Percentiles rank a stretch among this genome's conserved stretches.
Evolutionary conservation across 352 stramenopile genomes (phyloP).

Genomic region (Phytopythium mirpurense): DNA sequence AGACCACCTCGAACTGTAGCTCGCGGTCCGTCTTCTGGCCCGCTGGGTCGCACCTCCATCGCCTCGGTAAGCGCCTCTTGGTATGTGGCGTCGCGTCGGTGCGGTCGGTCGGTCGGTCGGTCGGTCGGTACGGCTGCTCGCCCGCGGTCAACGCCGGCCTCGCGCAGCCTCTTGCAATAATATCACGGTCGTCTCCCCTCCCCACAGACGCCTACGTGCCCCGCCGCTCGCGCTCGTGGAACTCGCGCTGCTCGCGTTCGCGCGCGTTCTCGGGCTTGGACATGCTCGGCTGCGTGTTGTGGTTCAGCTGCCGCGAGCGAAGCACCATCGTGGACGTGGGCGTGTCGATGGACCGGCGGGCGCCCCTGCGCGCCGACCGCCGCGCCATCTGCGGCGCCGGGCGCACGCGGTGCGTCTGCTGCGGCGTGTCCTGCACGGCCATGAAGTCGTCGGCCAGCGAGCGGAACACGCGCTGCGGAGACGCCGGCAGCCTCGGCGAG

Average conservation of each 20-base stretch:
- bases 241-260: conserved; percentile 34
- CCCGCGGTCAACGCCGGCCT: not conserved
- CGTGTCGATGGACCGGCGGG: conserved; percentile 34
- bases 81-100: no score
- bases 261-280: conserved; percentile 30
- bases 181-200: not conserved
- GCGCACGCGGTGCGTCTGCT: conserved; percentile 33
- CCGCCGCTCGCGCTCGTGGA: conserved; percentile 14
- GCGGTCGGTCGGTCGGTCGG: no score
- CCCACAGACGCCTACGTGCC: not conserved
- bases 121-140: no score
- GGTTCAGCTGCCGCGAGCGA: conserved; percentile 47
- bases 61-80: no score
- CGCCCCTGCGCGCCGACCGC: conserved; percentile 26
- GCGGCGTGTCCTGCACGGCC: conserved; percentile 50
- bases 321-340: conserved; percentile 56
- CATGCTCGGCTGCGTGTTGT: conserved; percentile 18
- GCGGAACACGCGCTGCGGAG: conserved; percentile 40
- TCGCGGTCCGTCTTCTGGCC: not conserved
- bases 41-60: no score
- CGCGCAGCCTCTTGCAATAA: not conserved
- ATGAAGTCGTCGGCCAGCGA: conserved; percentile 65
- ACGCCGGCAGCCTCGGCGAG: conserved; percentile 17
- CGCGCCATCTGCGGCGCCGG: conserved; percentile 45
- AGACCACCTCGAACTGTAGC: not conserved